Base-by-base conservation (phyloP, 495 filamentous ascomycete genomes). In the Glonium stellatum region DNA sequence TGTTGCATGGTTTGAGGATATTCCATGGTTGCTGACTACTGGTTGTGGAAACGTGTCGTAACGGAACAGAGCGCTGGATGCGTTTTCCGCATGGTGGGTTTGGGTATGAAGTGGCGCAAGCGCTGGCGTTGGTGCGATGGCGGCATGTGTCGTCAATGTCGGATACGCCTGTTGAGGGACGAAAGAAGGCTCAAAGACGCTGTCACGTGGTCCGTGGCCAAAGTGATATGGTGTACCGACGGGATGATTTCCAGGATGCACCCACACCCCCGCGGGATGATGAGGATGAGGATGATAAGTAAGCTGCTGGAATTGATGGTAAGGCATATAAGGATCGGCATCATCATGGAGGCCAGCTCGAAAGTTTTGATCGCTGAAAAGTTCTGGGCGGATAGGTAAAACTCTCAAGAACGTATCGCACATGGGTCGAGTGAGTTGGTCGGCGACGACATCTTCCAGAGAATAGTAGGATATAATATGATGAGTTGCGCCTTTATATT, bases 381-480 rank as follows among this genome's bases (percentile, higher is more conserved):
- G 23, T 23, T 51, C 48, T 51, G 13, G 48, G 13, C 48, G 48
- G 48, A 51, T 51, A 25, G 23, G 8, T 15, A 51, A 22, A 15
- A 6, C 53, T 27, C 57, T 42, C 13, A 64, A 22, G 46, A 57
- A 56, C 11, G 78, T 76, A 62, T 82, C 80, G 67, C 84, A 77
- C 15, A 78, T 76, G 0, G 88, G 87, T 2, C 82, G 80, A 47
- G 72, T 78, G n/a, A 95, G 75, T 21, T 64, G 72, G 13, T 79
- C 75, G 58, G 77, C 79, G 63, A 86, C 78, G 44, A 90, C 85
- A 67, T 95, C 90, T 2, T 86, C 81, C 23, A 90, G 77, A 39
- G 76, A 87, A 75, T 96, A 97, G 70, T 96, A 97, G 0, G 87
- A 92, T 42, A 95, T 89, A 52, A 97, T 73, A 64, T 95, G 89